These are phyloP conservation scores for Microbotryomycetes sp. DNA, from an alignment of 1,284 basidiomycete species.

Conservation along the genomic window DNA sequence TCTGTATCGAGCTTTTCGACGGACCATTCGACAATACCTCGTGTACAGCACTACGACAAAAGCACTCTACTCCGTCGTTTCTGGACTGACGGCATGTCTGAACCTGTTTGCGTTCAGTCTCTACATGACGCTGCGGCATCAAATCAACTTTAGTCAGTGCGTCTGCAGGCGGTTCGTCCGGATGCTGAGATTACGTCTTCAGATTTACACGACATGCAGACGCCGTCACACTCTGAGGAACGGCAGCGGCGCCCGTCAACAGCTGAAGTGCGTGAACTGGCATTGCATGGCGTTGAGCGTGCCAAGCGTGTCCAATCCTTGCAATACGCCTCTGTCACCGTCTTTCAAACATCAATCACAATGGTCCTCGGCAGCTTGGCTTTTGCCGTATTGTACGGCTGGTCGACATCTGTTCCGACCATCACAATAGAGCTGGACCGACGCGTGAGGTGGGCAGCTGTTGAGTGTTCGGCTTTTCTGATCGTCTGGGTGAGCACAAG, in stretches of 20 bases:
- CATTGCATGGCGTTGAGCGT: neutral
- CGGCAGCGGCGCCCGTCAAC: neutral
- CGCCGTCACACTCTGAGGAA: neutral
- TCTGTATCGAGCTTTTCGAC: neutral
- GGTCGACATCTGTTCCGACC: neutral
- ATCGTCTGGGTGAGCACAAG: neutral
- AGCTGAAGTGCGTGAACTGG: neutral
- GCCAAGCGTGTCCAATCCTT: neutral
- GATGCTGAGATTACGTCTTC: neutral
- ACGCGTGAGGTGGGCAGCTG: neutral
- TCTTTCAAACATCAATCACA: neutral
- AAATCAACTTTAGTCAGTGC: neutral
- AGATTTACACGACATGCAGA: neutral
- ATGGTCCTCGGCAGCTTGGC: neutral
- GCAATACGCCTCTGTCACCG: neutral
- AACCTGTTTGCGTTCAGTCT: neutral
- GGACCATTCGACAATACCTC: neutral
- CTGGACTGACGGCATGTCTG: neutral
- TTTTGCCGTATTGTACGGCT: neutral
- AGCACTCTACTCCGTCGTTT: neutral
- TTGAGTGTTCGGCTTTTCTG: neutral
- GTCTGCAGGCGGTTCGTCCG: no score
- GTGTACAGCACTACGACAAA: neutral
- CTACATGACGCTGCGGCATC: neutral
- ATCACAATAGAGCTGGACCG: neutral